These are phyloP conservation scores for Tylopilus rubrobrunneus DNA, from an alignment of 768 basidiomycete species.

Conservation along the genomic window DNA sequence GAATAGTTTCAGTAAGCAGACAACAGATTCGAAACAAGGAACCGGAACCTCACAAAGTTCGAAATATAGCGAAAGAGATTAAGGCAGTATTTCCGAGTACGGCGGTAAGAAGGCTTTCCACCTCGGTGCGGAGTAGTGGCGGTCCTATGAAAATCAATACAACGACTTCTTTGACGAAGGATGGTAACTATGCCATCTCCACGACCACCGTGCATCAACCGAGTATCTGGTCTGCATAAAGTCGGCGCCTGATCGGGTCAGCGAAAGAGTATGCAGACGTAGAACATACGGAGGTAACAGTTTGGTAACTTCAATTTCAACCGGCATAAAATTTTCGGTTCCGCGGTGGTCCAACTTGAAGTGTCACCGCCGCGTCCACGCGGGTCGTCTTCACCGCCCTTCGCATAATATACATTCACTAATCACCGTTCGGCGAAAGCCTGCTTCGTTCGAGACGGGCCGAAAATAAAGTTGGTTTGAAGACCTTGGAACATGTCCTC, in stretches of 20 bases:
- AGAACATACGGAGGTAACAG: too few relatives aligned
- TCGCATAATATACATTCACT: too few relatives aligned
- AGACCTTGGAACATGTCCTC: too few relatives aligned
- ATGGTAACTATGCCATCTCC: not conserved
- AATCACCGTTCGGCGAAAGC: too few relatives aligned
- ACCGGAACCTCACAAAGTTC: not conserved
- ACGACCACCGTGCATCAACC: not conserved
- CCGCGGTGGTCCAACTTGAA: too few relatives aligned
- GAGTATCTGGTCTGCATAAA: not conserved
- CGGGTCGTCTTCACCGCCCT: too few relatives aligned
- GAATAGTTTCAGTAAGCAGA: not conserved
- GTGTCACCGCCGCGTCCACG: too few relatives aligned
- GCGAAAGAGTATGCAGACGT: not conserved
- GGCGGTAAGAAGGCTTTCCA: not conserved
- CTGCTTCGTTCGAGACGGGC: too few relatives aligned
- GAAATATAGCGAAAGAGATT: not conserved
- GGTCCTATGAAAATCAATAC: not conserved
- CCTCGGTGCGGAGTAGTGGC: not conserved
- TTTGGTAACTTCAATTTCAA: too few relatives aligned
- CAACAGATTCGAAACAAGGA: not conserved
- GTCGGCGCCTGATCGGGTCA: not conserved
- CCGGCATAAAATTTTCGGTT: too few relatives aligned
- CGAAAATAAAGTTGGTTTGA: too few relatives aligned
- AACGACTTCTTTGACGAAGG: not conserved
- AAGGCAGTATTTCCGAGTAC: not conserved